Evolutionary conservation across 495 filamentous ascomycete species (phyloP).

Genomic region (Xylaria palmicola): DNA sequence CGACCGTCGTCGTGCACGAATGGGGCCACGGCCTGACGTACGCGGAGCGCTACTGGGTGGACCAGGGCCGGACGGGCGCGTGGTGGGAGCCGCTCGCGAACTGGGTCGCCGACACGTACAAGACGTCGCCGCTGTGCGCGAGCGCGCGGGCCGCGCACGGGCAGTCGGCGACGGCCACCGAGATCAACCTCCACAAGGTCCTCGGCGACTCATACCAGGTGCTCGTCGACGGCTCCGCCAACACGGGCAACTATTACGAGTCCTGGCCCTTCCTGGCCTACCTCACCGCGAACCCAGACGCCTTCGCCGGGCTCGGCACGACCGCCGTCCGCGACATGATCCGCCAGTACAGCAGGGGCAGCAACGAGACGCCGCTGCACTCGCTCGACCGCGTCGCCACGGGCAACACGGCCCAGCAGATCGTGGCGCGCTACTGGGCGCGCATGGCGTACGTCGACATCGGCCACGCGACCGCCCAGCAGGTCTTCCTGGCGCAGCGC

Average conservation of each 20-base stretch:
- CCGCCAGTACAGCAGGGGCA: constrained; percentile 40
- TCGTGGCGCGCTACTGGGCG: constrained; percentile 47
- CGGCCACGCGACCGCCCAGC: constrained; percentile 37
- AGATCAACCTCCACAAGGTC: constrained; percentile 36
- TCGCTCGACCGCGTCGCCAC: constrained; percentile 35
- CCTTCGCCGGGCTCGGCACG: constrained; percentile 37
- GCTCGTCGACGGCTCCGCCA: constrained; percentile 35
- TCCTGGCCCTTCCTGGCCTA: constrained; percentile 45
- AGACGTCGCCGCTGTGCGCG: constrained; percentile 32
- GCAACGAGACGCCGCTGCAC: constrained; percentile 47
- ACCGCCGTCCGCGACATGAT: constrained; percentile 38
- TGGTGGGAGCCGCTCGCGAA: constrained; percentile 44
- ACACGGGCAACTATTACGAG: constrained; percentile 27
- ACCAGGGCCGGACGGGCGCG: constrained; percentile 37
- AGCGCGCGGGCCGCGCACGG: constrained; percentile 21
- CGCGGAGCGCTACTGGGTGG: constrained; percentile 34
- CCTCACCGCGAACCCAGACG: constrained; percentile 44
- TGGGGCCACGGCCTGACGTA: constrained; percentile 41
- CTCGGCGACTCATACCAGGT: constrained; percentile 38
- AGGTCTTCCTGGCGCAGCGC: constrained; percentile 30
- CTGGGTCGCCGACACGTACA: constrained; percentile 39
- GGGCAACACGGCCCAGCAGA: constrained; percentile 32
- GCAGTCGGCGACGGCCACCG: constrained; percentile 25
- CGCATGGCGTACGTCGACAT: constrained; percentile 49
- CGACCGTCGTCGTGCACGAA: constrained; percentile 36